These are phyloP conservation scores for Bjerkandera adusta DNA, from an alignment of 1,284 basidiomycete species.

Conservation along the genomic window DNA sequence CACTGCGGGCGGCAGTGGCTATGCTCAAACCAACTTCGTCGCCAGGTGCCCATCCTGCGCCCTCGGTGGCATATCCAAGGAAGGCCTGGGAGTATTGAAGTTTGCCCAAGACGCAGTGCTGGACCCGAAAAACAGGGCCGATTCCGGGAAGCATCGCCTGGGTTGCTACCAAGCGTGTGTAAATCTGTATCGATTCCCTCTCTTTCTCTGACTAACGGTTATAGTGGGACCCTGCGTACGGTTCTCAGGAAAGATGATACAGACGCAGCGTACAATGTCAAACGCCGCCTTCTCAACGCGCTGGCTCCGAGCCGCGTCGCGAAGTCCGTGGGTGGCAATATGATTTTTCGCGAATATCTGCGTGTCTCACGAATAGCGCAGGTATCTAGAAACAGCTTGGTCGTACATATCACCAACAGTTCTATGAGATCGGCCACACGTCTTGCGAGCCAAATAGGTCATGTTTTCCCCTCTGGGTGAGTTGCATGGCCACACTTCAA, in stretches of 20 bases:
- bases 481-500: too few relatives aligned
- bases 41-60: constrained; percentile 10
- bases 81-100: constrained; percentile 14
- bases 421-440: too few relatives aligned
- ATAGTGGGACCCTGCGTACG: constrained; percentile 13
- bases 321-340: too few relatives aligned
- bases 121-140: constrained; percentile 8
- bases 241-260: neutral
- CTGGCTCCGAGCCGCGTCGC: neutral
- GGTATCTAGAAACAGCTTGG: too few relatives aligned
- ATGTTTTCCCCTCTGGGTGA: too few relatives aligned
- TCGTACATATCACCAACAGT: too few relatives aligned
- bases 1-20: constrained; percentile 9
- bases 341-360: too few relatives aligned
- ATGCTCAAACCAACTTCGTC: constrained; percentile 14
- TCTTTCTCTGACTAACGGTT: too few relatives aligned
- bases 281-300: neutral
- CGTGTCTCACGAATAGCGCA: too few relatives aligned
- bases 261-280: neutral
- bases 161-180: constrained; percentile 15
- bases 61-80: constrained; percentile 10
- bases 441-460: too few relatives aligned
- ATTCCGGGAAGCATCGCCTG: constrained; percentile 6
- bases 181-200: too few relatives aligned
- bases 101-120: constrained; percentile 15